Evolutionary conservation across 192 early-diverging fungal genomes (phyloP).

Genomic region (Coemansia sp.): DNA sequence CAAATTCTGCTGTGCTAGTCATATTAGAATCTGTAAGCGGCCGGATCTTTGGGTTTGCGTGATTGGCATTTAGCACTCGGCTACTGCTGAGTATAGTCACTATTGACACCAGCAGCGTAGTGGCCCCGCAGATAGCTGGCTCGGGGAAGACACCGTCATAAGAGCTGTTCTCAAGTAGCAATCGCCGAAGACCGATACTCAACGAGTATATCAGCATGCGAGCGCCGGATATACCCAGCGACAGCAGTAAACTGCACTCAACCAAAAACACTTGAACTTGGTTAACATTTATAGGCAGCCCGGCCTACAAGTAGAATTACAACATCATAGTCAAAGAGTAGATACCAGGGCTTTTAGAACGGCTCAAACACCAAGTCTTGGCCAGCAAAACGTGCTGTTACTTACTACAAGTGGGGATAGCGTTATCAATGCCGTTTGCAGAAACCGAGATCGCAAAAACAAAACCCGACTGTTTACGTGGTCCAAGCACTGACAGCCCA

Average conservation of each 20-base stretch:
- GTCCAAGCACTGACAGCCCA: constrained; percentile 41
- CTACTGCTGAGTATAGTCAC: constrained; percentile 23
- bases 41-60: neutral
- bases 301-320: constrained; percentile 9
- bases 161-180: constrained; percentile 19
- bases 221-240: constrained; percentile 39
- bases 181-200: constrained; percentile 20
- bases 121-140: constrained; percentile 22
- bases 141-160: constrained; percentile 29
- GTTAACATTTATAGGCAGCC: constrained; percentile 19
- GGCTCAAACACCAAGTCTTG: neutral
- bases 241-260: constrained; percentile 34
- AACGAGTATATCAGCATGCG: constrained; percentile 30
- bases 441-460: constrained; percentile 39
- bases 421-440: constrained; percentile 38
- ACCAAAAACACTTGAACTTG: constrained; percentile 41
- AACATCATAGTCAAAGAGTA: neutral
- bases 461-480: constrained; percentile 31
- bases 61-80: constrained; percentile 17
- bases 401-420: constrained; percentile 40
- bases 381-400: neutral
- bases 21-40: constrained; percentile 25
- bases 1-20: neutral
- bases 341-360: neutral
- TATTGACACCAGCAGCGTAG: constrained; percentile 21